These are phyloP conservation scores for Amphibolis antarctica DNA, from an alignment of 106 monocot genomes.

Conservation along the genomic window DNA sequence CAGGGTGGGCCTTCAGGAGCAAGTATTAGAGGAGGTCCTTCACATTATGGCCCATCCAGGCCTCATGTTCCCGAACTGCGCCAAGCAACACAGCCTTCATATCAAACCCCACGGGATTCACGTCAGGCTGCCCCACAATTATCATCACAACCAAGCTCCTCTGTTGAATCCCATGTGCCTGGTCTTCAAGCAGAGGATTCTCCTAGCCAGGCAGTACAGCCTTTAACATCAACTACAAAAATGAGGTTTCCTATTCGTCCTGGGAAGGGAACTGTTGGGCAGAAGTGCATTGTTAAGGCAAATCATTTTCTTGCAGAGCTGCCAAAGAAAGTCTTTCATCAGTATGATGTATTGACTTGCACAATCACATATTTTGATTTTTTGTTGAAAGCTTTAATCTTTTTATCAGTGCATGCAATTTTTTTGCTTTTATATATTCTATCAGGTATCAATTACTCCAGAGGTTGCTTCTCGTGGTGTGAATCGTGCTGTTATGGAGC, in stretches of 20 bases:
- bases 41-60: slow-evolving; percentile 36
- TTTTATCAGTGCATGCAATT: background rate
- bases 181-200: slow-evolving; percentile 27
- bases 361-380: background rate
- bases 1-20: slow-evolving; percentile 22
- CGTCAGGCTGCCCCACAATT: slow-evolving; percentile 24
- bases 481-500: slow-evolving; percentile 70
- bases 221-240: slow-evolving; percentile 38
- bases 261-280: slow-evolving; percentile 52
- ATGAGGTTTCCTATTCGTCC: slow-evolving; percentile 72
- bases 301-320: slow-evolving; percentile 83
- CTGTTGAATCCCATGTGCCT: slow-evolving; percentile 15
- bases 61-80: slow-evolving; percentile 73
- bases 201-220: slow-evolving; percentile 26
- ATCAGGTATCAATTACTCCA: slow-evolving; percentile 68
- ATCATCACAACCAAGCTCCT: slow-evolving; percentile 26
- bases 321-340: slow-evolving; percentile 75
- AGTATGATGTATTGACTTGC: slow-evolving; percentile 56
- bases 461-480: slow-evolving; percentile 69
- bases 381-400: no score
- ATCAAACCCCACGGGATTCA: slow-evolving; percentile 32
- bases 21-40: slow-evolving; percentile 25
- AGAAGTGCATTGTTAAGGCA: slow-evolving; percentile 71
- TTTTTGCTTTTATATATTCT: background rate
- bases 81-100: slow-evolving; percentile 53